Base-by-base conservation (phyloP, 805 yeast species). In the Sungouiella blattae region DNA sequence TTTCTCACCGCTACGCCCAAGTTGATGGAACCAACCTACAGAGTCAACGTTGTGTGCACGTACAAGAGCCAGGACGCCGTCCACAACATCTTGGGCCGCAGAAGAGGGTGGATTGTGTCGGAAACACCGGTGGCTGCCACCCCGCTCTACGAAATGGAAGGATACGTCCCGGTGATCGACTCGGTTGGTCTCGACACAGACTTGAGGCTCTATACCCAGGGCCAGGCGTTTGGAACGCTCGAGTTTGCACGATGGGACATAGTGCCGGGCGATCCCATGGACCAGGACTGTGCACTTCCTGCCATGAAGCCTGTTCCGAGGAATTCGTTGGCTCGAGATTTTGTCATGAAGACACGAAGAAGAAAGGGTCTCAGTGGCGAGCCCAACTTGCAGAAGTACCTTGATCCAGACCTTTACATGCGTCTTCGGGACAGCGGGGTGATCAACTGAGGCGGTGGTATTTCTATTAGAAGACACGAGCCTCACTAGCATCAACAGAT, bases 251-350 rank as follows among this genome's bases (percentile, higher is more conserved):
- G 70, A 37, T 93, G 96, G 95, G 72, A 75, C 14, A 58, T 67
- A 3, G 94, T 86, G 1, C 95, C 96, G 2, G 98, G 98, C 0
- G 87, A 91, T 61, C 98, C 97, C 6, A 52, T 91, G 49, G 95
- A 91, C 55, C 61, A 64, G 15, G 72, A 76, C 21, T 74, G 76
- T 12, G 63, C 60, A 31, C 71, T 87, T 26, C 87, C 88, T 4
- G 71, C 80, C 27, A 67, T 91, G 54, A 78, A 78, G 46, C 86
- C 96, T 0, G 96, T 93, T 1, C 80, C 83, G 5, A 60, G 69
- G 0, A 64, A 65, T 7, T 78, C 84, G 2, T 62, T 89, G 39
- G 91, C 96, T 1, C 69, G 98, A 38, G 98, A 93, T 58, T 87
- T 88, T 50, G 81, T 87, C 20, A 62, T 87, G 62, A 93, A 94